phyloP scores from a whole-genome alignment of 2,329 filamentous ascomycete genomes.

The Talaromyces sp. region DNA sequence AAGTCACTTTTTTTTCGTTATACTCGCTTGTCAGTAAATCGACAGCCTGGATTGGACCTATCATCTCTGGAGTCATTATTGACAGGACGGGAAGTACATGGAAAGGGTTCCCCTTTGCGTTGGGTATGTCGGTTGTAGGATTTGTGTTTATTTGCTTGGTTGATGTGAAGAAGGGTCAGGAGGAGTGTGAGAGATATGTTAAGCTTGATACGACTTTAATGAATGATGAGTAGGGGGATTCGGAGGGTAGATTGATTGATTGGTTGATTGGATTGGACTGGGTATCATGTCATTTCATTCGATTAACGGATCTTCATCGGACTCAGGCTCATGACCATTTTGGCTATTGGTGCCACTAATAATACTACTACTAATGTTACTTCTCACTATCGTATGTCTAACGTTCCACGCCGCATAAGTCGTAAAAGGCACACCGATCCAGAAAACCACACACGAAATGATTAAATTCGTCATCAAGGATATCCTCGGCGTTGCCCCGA shows the following conservation, averaged over 20 bases:
- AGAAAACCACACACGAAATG: background rate
- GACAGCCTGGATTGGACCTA: constrained; percentile 7
- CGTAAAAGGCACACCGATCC: background rate
- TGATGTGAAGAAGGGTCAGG: constrained; percentile 8
- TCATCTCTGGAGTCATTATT: constrained; percentile 6
- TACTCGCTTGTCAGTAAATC: constrained; percentile 7
- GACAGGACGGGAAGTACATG: background rate
- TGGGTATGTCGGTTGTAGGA: constrained; percentile 7
- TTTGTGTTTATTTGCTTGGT: constrained; percentile 8
- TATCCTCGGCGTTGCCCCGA: background rate
- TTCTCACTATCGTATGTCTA: background rate
- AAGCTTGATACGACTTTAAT: constrained; percentile 8
- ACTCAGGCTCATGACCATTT: background rate
- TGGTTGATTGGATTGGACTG: too few relatives aligned
- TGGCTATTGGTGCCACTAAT: background rate
- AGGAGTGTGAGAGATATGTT: constrained; percentile 5
- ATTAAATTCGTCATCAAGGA: background rate
- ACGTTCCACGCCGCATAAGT: background rate
- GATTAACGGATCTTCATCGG: background rate
- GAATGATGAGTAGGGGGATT: background rate
- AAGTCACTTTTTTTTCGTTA: background rate
- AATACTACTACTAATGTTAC: background rate
- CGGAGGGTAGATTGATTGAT: background rate
- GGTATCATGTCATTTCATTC: background rate
- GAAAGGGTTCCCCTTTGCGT: constrained; percentile 5